Conservation (phyloP, 2,329 filamentous ascomycete species). For the Scedosporium apiospermum region DNA sequence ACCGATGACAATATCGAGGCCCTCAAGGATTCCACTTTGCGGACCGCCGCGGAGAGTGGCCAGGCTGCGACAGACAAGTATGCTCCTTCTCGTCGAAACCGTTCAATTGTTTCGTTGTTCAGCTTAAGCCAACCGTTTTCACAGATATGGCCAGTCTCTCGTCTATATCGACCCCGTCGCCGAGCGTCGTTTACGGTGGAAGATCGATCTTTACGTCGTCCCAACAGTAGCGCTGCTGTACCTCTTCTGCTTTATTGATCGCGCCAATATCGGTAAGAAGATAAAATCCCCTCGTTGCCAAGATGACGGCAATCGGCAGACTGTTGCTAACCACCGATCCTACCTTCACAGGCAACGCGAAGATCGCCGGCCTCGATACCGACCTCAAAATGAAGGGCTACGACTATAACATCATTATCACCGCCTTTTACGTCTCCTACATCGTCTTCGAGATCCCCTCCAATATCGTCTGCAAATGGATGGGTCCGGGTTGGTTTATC, state of each 20-base stretch:
- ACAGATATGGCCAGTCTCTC: too few relatives aligned
- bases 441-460: conserved; percentile 63
- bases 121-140: too few relatives aligned
- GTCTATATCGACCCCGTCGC: conserved; percentile 38
- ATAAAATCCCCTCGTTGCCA: background rate
- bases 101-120: too few relatives aligned
- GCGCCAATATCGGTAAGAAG: conserved; percentile 58
- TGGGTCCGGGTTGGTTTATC: conserved; percentile 65
- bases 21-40: too few relatives aligned
- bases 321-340: background rate
- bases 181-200: conserved; percentile 48
- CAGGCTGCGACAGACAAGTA: too few relatives aligned
- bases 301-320: background rate
- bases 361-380: conserved; percentile 52
- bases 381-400: conserved; percentile 51
- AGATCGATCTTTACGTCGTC: conserved; percentile 57
- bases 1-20: too few relatives aligned
- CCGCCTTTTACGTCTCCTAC: conserved; percentile 63
- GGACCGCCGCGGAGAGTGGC: too few relatives aligned
- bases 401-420: conserved; percentile 61
- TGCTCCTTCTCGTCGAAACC: too few relatives aligned
- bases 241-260: conserved; percentile 65
- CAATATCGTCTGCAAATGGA: conserved; percentile 59
- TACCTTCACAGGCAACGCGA: conserved; percentile 47
- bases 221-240: conserved; percentile 59